Evolutionary conservation across 305 asterid genomes (phyloP).

Genomic region (Nicotiana rustica): DNA sequence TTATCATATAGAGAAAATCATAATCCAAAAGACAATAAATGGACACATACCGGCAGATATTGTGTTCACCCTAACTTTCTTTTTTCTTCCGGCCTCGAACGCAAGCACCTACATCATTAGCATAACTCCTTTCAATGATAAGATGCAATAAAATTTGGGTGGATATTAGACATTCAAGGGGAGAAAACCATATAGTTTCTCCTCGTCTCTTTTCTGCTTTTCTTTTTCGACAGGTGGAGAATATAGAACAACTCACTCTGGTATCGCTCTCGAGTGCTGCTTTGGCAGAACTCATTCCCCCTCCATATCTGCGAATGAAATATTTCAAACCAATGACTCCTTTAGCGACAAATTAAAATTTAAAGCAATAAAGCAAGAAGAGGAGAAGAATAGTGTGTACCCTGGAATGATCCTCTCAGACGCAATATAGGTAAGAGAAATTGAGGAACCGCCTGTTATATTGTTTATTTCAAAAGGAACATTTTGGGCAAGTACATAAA

Average conservation of each 20-base stretch:
- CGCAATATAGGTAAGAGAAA: constrained; percentile 88
- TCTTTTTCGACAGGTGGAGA: background rate
- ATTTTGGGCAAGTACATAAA: background rate
- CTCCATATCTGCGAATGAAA: constrained; percentile 67
- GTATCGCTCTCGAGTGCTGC: constrained; percentile 93
- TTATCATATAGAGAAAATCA: background rate
- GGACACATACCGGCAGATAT: constrained; percentile 78
- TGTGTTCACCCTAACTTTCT: constrained; percentile 83
- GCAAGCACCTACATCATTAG: constrained; percentile 70
- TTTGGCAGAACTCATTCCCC: constrained; percentile 95
- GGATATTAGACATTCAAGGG: background rate
- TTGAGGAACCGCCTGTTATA: constrained; percentile 77
- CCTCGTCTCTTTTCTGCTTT: background rate
- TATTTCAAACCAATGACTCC: constrained; percentile 33
- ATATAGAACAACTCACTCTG: constrained; percentile 51
- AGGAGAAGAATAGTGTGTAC: constrained; percentile 43
- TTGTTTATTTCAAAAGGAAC: constrained; percentile 5
- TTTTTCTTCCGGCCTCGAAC: constrained; percentile 91
- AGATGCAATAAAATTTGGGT: background rate
- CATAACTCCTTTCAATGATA: constrained; percentile 8
- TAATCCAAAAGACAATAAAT: background rate
- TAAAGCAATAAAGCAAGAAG: background rate
- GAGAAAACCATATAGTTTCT: background rate
- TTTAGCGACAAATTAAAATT: background rate
- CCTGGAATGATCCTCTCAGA: constrained; percentile 92